Percentiles rank a stretch among this genome's conserved stretches.
These are phyloP conservation scores for Arctium minus DNA, from an alignment of 129 eudicot species.

Conservation along the genomic window DNA sequence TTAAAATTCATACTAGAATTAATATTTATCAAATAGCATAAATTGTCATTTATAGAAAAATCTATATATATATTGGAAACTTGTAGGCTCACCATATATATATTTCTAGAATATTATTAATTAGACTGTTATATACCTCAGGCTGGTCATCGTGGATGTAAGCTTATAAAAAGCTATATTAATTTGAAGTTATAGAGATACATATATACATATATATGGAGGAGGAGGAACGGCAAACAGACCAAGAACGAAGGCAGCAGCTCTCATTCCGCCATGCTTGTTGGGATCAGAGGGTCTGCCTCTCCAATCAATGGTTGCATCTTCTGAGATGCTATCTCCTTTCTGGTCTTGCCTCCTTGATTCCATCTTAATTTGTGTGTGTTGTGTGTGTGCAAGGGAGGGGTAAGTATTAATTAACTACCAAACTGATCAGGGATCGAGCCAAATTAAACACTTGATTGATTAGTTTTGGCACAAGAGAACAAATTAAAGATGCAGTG, in stretches of 20 bases:
- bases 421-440: too few relatives aligned
- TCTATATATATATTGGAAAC: background rate
- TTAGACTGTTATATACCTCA: too few relatives aligned
- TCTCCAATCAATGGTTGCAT: slow-evolving; percentile 56
- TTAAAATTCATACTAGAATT: background rate
- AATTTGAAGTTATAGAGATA: background rate
- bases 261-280: slow-evolving; percentile 72
- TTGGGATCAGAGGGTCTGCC: slow-evolving; percentile 65
- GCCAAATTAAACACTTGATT: background rate
- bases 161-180: too few relatives aligned
- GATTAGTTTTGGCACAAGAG: background rate
- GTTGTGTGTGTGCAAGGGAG: background rate
- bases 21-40: background rate
- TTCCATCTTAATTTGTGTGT: background rate
- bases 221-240: slow-evolving; percentile 14
- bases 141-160: too few relatives aligned
- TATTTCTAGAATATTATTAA: too few relatives aligned
- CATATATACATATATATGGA: background rate
- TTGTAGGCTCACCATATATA: too few relatives aligned
- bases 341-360: slow-evolving; percentile 4
- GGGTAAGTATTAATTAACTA: too few relatives aligned
- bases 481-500: background rate
- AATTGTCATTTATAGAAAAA: background rate
- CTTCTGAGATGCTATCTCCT: slow-evolving; percentile 20
- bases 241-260: slow-evolving; percentile 80